Base-by-base conservation (phyloP, 352 stramenopile species). In the Halophytophthora polymorphica region DNA sequence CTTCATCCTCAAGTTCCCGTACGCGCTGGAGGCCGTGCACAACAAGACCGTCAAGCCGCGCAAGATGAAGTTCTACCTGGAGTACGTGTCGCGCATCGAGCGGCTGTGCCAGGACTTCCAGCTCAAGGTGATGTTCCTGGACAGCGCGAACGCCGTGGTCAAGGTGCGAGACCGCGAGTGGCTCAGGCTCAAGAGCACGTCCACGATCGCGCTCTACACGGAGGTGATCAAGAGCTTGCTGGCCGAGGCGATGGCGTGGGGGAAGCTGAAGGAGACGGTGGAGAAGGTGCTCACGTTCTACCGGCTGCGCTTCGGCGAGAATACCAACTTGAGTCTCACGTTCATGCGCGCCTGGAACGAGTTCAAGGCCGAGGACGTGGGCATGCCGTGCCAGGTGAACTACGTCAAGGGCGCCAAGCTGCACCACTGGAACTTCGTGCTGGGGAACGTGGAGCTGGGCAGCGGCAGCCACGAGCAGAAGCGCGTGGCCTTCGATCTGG, bases 21-120 rank as follows among this genome's bases (percentile, higher is more conserved):
- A 67, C 6, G 51, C 66, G 4, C 51, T 90, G 33, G 51, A 56
- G n/a, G 71, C 80, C 8, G 58, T 91, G 3, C 56, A 61, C 11
- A 86, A 91, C 45, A 63, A 77, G 29, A 88, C 73, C 15, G 89
- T 81, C 48, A 89, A 87, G 29, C 61, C 74, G 13, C 69, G 80
- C 3, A 91, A 88, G 41, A 72, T 88, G 58, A 75, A 69, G 18
- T 91, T 77, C 43, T 91, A 88, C 38, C 48, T 89, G 0, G 74
- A 87, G 35, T 87, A 88, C 33, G 59, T 69, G 12, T 52, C 85
- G 49, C 66, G 76, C 5, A 77, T 82, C 18, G 57, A 83, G 40
- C 46, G 69, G 1, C 45, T 74, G 6, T 81, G 64, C 19, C 61
- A 73, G 19, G 35, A 40, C 2, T 55, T 69, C 13, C 48, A 69